Base-by-base conservation (phyloP, 2,329 filamentous ascomycete species). In the Apiospora koreana region DNA sequence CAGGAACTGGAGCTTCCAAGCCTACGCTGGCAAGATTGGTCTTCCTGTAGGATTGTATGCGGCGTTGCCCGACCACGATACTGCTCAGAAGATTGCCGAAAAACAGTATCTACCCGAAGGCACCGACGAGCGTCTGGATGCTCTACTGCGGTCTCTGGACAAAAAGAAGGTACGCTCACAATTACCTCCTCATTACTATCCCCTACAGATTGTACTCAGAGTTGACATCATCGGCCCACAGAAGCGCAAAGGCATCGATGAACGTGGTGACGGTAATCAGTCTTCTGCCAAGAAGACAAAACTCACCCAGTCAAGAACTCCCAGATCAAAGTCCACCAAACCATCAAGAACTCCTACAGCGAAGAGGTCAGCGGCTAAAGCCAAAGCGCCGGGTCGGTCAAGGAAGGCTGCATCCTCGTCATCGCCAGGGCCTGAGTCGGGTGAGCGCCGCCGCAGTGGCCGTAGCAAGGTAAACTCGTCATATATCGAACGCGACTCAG, bases 1-100 rank as follows among this genome's bases (percentile, higher is more conserved):
- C 75, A 93, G 93, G 78, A 92, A 91, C 54, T 98, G 95, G 92
- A 91, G 89, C 54, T 92, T 98, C 78, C 93, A 96, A 77, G 92
- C 93, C 1, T 97, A 92, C 80, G 89, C 94, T 0, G 90, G 89
- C 58, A 97, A 97, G 81, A 88, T 96, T 71, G 91, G 93, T 21
- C 83, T 98, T 71, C 95, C 96, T 0, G 88, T 89, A 38, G 92
- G 92, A 1, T 86, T 98, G 21, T 98, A 96, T 80, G 87, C 87
- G 21, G 86, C 90, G 3, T 87, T 98, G 73, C 88, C 91, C 25
- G 93, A 89, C 72, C 94, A 97, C 76, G 89, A 92, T 41, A 88
- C 90, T 66, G 95, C 95, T 0, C 93, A 96, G 77, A 89, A 93
- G 76, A 94, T 97, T 77, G 94, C 95, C 0, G 91, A 94, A 79